Conservation (phyloP, 495 filamentous ascomycete species). For the Aspergillus funiculosus region DNA sequence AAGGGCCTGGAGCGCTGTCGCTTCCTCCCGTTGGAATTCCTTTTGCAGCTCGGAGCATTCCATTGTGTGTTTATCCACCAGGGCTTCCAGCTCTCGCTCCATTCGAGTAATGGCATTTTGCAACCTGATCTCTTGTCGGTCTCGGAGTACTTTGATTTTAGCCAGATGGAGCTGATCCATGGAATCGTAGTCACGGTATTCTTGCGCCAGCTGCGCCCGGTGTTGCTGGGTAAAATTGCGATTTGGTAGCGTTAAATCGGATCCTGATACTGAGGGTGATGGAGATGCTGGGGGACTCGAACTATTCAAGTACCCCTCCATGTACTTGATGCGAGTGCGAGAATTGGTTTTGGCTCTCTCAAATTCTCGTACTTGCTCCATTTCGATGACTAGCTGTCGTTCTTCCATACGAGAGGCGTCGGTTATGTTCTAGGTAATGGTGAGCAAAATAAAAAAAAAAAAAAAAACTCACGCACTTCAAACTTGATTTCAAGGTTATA, state of each 20-base stretch:
- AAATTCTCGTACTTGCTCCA: conserved; percentile 55
- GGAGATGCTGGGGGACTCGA: conserved; percentile 38
- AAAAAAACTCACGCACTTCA: too few relatives aligned
- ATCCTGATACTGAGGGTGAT: conserved; percentile 23
- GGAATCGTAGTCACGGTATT: conserved; percentile 61
- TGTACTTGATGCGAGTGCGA: conserved; percentile 64
- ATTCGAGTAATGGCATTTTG: conserved; percentile 62
- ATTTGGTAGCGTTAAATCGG: conserved; percentile 17
- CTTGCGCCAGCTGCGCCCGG: conserved; percentile 58
- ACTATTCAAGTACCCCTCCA: conserved; percentile 72
- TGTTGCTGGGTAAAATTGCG: conserved; percentile 37
- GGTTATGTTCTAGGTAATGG: conserved; percentile 34
- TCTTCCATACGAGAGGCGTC: conserved; percentile 62
- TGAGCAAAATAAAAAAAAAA: conserved; percentile 33
- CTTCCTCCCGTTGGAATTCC: conserved; percentile 49
- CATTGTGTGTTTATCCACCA: conserved; percentile 47
- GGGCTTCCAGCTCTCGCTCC: conserved; percentile 52
- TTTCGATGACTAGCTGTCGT: conserved; percentile 66
- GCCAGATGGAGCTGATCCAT: conserved; percentile 66
- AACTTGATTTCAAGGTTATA: conserved; percentile 28
- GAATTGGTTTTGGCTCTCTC: conserved; percentile 54
- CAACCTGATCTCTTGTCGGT: conserved; percentile 64
- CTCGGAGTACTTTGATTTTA: conserved; percentile 74
- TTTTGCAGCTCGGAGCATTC: conserved; percentile 51
- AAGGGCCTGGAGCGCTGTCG: conserved; percentile 42